These are phyloP conservation scores for Hawksworthiomyces lignivorus DNA, from an alignment of 2,329 filamentous ascomycete genomes.

Conservation along the genomic window DNA sequence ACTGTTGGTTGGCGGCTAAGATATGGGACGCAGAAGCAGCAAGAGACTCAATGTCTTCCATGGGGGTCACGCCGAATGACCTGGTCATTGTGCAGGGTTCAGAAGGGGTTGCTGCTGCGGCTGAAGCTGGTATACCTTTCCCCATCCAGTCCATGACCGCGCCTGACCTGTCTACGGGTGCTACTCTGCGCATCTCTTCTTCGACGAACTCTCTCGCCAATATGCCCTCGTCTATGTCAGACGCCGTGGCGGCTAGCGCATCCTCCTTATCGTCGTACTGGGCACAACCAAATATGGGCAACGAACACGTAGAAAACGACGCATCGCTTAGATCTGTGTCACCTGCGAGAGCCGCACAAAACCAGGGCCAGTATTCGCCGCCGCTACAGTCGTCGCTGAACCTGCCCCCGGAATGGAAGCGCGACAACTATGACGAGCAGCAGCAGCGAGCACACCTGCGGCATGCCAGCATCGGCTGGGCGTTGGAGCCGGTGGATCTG, in stretches of 20 bases:
- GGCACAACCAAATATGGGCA: background rate
- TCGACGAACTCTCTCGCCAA: background rate
- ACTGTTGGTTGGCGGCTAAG: conserved; percentile 48
- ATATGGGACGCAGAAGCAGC: conserved; percentile 29
- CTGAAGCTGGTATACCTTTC: conserved; percentile 7
- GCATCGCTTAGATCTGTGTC: conserved; percentile 1
- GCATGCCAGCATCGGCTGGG: conserved; percentile 25
- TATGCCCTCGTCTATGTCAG: conserved; percentile 11
- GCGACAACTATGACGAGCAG: conserved; percentile 11
- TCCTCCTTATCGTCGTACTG: conserved; percentile 8
- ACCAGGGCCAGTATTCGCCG: conserved; percentile 2
- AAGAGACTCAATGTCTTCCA: background rate
- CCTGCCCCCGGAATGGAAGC: conserved; percentile 5
- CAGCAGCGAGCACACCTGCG: conserved; percentile 20
- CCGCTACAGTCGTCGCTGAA: conserved; percentile 6
- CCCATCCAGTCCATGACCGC: conserved; percentile 1
- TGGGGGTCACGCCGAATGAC: conserved; percentile 3
- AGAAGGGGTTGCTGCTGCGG: conserved; percentile 20
- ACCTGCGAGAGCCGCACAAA: background rate
- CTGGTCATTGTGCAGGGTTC: conserved; percentile 4
- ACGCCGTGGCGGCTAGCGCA: background rate
- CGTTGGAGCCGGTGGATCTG: conserved; percentile 25
- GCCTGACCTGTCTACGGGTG: conserved; percentile 6
- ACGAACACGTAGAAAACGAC: conserved; percentile 1
- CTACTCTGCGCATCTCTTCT: conserved; percentile 1